Evolutionary conservation across 306 rosid species (phyloP).

Genomic region (Canavalia ensiformis): DNA sequence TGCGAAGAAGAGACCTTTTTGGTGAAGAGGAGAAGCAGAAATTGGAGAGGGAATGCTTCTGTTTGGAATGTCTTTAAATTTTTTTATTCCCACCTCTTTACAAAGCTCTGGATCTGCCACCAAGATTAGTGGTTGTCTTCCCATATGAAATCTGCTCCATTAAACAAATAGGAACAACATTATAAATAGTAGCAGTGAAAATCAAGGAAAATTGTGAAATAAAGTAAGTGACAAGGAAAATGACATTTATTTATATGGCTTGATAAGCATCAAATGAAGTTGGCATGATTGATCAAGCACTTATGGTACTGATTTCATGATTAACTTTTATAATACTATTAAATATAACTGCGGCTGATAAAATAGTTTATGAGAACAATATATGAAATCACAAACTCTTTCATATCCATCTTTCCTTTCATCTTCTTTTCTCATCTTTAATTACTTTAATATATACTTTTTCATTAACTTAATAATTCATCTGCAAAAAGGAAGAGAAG

Average conservation of each 20-base stretch:
- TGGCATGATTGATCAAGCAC: neutral
- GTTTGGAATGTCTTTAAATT: constrained; percentile 84
- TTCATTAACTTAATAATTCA: neutral
- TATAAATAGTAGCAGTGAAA: constrained; percentile 7
- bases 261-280: neutral
- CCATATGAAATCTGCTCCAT: constrained; percentile 87
- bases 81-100: constrained; percentile 86
- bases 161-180: neutral
- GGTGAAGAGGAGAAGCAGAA: constrained; percentile 90
- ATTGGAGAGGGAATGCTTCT: constrained; percentile 97
- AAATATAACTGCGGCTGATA: neutral
- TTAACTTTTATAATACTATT: neutral
- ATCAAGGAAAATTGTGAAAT: neutral
- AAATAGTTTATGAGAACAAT: neutral
- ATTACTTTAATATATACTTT: neutral
- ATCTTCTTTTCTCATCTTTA: neutral
- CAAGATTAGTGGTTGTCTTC: constrained; percentile 88
- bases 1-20: constrained; percentile 92
- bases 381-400: neutral
- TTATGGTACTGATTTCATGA: neutral
- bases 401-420: neutral
- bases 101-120: constrained; percentile 94
- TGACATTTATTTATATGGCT: neutral
- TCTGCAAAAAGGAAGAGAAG: neutral
- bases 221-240: neutral